These are phyloP conservation scores for Xylaria sp. DNA, from an alignment of 2,329 filamentous ascomycete species.

Conservation along the genomic window DNA sequence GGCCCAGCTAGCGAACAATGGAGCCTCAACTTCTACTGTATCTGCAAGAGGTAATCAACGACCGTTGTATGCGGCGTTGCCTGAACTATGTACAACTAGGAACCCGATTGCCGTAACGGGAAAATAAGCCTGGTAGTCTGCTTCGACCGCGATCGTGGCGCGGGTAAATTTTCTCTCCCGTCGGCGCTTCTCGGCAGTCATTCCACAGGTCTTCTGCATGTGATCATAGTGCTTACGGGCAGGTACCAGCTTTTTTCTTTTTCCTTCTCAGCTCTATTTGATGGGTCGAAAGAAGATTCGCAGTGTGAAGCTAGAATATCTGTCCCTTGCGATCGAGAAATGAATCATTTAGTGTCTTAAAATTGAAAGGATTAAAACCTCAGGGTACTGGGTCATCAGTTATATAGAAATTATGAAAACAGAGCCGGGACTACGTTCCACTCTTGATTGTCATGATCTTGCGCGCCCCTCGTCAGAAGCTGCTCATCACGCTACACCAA, in stretches of 20 bases:
- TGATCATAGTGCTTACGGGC: constrained; percentile 1
- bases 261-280: not conserved
- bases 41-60: constrained; percentile 13
- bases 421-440: not conserved
- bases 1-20: constrained; percentile 1
- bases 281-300: not conserved
- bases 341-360: not conserved
- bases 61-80: constrained; percentile 3
- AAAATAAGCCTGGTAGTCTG: constrained; percentile 9
- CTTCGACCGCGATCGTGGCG: constrained; percentile 3
- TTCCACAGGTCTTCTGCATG: not conserved
- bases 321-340: not conserved
- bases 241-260: not conserved
- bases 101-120: constrained; percentile 11
- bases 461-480: constrained; percentile 17
- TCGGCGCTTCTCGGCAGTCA: constrained; percentile 21
- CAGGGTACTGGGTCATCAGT: too few species aligned
- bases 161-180: constrained; percentile 1
- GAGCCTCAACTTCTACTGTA: constrained; percentile 16
- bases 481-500: constrained; percentile 17
- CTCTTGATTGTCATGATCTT: constrained; percentile 5
- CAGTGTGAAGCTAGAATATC: not conserved
- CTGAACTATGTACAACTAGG: not conserved
- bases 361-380: not conserved
- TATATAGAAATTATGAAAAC: not conserved